Conservation (phyloP, 169 alveolate genomes). For the Plasmodium ovale region DNA sequence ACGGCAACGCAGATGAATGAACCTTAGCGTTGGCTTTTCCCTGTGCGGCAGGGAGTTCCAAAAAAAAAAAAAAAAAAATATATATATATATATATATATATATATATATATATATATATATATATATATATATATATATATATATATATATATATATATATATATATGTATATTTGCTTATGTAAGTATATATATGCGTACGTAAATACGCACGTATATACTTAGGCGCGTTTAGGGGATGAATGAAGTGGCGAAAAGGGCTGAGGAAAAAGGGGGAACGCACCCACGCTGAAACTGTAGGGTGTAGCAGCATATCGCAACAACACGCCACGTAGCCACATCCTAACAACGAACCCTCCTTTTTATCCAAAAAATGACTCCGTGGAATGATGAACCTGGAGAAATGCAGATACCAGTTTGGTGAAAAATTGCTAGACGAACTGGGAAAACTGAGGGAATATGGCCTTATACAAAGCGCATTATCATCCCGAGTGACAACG, state of each 20-base stretch:
- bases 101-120: not conserved
- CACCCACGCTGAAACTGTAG: no score
- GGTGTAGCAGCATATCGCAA: no score
- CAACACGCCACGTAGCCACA: no score
- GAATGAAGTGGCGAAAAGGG: no score
- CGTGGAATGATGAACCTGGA: conserved; percentile 14
- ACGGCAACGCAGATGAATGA: no score
- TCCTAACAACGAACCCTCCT: no score
- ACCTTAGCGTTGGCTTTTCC: no score
- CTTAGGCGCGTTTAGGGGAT: no score
- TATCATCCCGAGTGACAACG: not conserved
- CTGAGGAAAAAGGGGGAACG: no score
- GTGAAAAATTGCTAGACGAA: conserved; percentile 15
- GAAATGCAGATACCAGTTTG: conserved; percentile 7
- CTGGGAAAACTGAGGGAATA: conserved; percentile 28
- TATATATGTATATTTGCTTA: no score
- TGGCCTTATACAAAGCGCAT: not conserved
- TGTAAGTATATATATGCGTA: not conserved
- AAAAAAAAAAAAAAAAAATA: no score
- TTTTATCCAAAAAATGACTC: not conserved
- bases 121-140: not conserved
- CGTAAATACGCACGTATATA: not conserved
- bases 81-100: not conserved
- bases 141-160: not conserved
- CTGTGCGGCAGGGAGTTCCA: no score